Base-by-base conservation (phyloP, 768 basidiomycete genomes). In the Lactarius hatsudake region DNA sequence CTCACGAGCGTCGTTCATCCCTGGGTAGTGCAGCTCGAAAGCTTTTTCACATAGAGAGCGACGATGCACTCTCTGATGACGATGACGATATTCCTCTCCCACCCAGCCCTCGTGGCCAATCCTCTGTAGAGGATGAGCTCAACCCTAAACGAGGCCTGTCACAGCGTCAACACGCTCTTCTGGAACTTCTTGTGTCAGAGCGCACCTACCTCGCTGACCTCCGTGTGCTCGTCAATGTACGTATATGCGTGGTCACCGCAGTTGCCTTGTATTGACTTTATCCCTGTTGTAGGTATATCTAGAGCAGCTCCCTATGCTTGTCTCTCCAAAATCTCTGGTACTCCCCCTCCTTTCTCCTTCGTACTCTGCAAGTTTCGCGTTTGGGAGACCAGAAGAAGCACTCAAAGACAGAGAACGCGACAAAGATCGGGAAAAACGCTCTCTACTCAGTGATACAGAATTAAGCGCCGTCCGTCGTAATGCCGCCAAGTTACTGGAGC, bases 111-210 rank as follows among this genome's bases (percentile, higher is more conserved):
- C 32, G 7, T 20, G 56, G 34, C 43, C 51, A 20, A 13, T 3
- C 62, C 59, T 56, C 58, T 1, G 59, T 56, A 17, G 53, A 48
- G 6, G 69, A 53, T n/a, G 62, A 53, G 6, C 17, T 32, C 36
- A 26, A 53, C 57, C 56, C 45, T 32, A 72, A 59, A 71, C 69
- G 63, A 42, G 59, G 48, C 40, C 10, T 53, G 28, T 51, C 55
- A 59, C 71, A 74, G 42, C 72, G 76, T 63, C 88, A 84, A 69
- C 89, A 97, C 72, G 90, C 93, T 7, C 83, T 98, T 59, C 81
- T 86, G 70, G 96, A 98, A 77, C 80, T 98, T 48, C 82, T 98
- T 30, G 81, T 85, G 65, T 96, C 94, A 0, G 96, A 98, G 79
- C 80, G 86, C 23, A 86, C 86, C 8, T 98, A 98, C 75, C 82